Percentiles rank a stretch among this genome's conserved stretches.
phyloP scores from a whole-genome alignment of 495 filamentous ascomycete species.

The Neurospora hispaniola region DNA sequence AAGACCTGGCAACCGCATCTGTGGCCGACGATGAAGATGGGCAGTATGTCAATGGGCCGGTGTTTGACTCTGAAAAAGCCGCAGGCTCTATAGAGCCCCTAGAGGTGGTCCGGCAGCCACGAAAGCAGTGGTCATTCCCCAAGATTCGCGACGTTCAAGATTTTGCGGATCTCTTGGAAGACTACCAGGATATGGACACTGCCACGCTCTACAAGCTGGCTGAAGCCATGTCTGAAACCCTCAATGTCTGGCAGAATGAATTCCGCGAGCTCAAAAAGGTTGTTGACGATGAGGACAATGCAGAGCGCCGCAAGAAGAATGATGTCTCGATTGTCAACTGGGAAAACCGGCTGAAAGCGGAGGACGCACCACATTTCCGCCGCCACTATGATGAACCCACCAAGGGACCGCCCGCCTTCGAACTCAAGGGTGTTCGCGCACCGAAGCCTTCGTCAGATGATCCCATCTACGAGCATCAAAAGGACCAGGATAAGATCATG shows the following conservation, averaged over 20 bases:
- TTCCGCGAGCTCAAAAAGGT: conserved; percentile 49
- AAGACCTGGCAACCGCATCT: conserved; percentile 5
- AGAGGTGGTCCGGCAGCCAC: conserved; percentile 15
- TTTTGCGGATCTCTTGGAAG: conserved; percentile 23
- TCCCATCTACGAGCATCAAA: conserved; percentile 20
- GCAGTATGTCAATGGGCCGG: conserved; percentile 1
- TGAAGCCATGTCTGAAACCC: conserved; percentile 39
- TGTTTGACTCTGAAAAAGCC: conserved; percentile 9
- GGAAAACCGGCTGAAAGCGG: conserved; percentile 21
- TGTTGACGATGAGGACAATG: conserved; percentile 38
- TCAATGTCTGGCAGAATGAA: conserved; percentile 55
- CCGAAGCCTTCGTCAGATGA: conserved; percentile 24
- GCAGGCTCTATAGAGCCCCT: conserved; percentile 9
- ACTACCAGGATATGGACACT: conserved; percentile 23
- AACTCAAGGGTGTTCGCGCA: conserved; percentile 30
- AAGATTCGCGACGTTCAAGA: conserved; percentile 28
- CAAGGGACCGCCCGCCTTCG: conserved; percentile 25
- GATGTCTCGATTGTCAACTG: conserved; percentile 27
- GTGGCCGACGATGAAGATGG: conserved; percentile 17
- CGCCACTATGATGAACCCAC: conserved; percentile 21
- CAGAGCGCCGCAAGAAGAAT: conserved; percentile 30
- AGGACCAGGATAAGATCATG: conserved; percentile 34
- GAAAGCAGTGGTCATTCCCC: conserved; percentile 19
- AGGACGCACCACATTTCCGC: conserved; percentile 18
- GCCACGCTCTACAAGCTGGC: conserved; percentile 45